Evolutionary conservation across 352 stramenopile species (phyloP).

Genomic region (Pythium sp.): DNA sequence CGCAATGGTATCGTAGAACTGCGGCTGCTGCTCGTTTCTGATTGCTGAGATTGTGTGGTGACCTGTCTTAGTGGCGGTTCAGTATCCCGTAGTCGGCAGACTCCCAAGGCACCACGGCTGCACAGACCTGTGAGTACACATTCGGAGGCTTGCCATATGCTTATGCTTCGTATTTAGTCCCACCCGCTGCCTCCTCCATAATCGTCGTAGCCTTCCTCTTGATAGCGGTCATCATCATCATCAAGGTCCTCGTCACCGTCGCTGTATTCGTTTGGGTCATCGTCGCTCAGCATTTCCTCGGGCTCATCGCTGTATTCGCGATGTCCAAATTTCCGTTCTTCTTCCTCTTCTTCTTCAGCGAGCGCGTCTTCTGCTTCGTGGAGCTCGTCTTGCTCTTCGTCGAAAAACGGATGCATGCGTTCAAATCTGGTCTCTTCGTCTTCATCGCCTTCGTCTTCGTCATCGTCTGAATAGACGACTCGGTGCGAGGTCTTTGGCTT

Average conservation of each 20-base stretch:
- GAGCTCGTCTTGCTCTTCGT: conserved; percentile 27
- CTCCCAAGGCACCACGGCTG: no score
- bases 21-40: no score
- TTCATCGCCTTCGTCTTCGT: conserved; percentile 20
- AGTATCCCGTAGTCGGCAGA: no score
- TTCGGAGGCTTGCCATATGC: no score
- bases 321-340: not conserved
- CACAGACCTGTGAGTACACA: no score
- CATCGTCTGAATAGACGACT: conserved; percentile 19
- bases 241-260: no score
- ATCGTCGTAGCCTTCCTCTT: conserved; percentile 20
- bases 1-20: no score
- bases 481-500: not conserved
- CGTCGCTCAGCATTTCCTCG: not conserved
- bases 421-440: conserved; percentile 20
- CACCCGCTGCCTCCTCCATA: not conserved
- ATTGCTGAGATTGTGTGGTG: no score
- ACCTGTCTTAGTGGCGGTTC: no score
- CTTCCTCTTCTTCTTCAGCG: conserved; percentile 14
- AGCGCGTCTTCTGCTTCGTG: conserved; percentile 21
- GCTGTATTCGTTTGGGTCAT: not conserved
- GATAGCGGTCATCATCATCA: conserved; percentile 16
- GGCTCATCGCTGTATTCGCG: conserved; percentile 6
- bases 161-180: not conserved
- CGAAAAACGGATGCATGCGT: conserved; percentile 14